phyloP scores from a whole-genome alignment of 352 stramenopile genomes.

The Lagenidium sp. region DNA sequence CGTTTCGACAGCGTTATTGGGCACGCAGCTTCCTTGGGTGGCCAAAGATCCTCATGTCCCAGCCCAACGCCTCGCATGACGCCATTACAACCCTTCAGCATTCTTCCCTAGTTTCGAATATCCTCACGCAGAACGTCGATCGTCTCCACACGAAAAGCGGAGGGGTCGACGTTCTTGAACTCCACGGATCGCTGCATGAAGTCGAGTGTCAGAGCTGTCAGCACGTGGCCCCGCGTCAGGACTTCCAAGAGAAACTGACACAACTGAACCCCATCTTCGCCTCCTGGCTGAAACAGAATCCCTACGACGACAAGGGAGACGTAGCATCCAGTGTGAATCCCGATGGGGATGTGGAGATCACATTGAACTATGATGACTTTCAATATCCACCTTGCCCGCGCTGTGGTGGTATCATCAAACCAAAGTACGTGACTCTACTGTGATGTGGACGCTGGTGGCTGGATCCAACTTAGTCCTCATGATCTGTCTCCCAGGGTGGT shows the following conservation, averaged over 20 bases:
- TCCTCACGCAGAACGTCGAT: slow-evolving; percentile 99
- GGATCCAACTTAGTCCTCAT: too few relatives aligned
- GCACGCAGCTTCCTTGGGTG: slow-evolving; percentile 87
- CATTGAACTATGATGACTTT: slow-evolving; percentile 80
- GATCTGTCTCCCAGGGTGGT: slow-evolving; percentile 91
- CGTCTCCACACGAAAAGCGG: slow-evolving; percentile 89
- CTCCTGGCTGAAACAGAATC: slow-evolving; percentile 24
- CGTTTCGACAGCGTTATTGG: slow-evolving; percentile 90
- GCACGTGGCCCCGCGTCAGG: slow-evolving; percentile 46
- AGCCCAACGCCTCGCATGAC: slow-evolving; percentile 87
- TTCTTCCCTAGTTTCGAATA: slow-evolving; percentile 25
- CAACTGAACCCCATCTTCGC: slow-evolving; percentile 68
- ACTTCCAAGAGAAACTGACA: slow-evolving; percentile 83
- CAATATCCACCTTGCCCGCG: slow-evolving; percentile 54
- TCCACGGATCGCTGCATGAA: slow-evolving; percentile 91
- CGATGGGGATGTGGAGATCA: slow-evolving; percentile 91
- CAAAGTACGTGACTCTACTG: slow-evolving; percentile 28
- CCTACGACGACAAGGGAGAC: slow-evolving; percentile 29
- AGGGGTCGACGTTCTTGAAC: slow-evolving; percentile 83
- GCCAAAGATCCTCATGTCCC: slow-evolving; percentile 64
- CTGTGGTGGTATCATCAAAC: slow-evolving; percentile 79
- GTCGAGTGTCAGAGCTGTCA: slow-evolving; percentile 81
- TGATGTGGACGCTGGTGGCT: too few relatives aligned
- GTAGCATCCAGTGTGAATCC: slow-evolving; percentile 83
- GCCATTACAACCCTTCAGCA: slow-evolving; percentile 80